Conservation (phyloP, 192 early-diverging fungal species). For the Diversispora eburnea region DNA sequence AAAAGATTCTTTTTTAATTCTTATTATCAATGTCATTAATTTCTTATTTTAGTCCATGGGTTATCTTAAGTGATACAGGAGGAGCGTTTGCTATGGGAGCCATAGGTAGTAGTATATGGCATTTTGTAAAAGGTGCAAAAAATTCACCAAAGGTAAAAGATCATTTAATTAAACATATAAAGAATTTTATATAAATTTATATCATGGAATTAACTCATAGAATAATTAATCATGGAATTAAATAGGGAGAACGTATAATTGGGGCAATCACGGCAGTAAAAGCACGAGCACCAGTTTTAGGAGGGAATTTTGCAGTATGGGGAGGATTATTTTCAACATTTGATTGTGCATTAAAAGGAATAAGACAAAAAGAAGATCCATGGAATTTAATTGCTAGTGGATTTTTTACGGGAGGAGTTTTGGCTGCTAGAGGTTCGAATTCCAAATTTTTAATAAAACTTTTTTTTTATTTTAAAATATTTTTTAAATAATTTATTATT, state of each 20-base stretch:
- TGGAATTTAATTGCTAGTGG: slow-evolving; percentile 97
- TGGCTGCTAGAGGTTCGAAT: slow-evolving; percentile 85
- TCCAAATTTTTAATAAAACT: slow-evolving; percentile 24
- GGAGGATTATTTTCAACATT: slow-evolving; percentile 96
- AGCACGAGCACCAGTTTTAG: slow-evolving; percentile 88
- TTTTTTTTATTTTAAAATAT: not conserved
- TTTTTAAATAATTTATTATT: not conserved
- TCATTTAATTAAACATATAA: too few relatives aligned
- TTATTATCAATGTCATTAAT: not conserved
- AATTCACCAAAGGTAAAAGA: slow-evolving; percentile 85
- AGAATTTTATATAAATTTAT: too few relatives aligned
- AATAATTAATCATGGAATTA: not conserved
- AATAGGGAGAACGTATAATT: slow-evolving; percentile 79
- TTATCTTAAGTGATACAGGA: slow-evolving; percentile 80
- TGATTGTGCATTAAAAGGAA: slow-evolving; percentile 89
- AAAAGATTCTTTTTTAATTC: not conserved
- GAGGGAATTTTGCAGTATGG: slow-evolving; percentile 99
- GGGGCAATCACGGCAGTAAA: slow-evolving; percentile 88
- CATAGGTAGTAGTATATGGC: slow-evolving; percentile 93
- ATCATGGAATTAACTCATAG: too few relatives aligned
- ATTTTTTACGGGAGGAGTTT: slow-evolving; percentile 89
- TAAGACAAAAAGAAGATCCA: slow-evolving; percentile 98
- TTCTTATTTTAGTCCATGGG: slow-evolving; percentile 62
- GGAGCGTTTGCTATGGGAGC: slow-evolving; percentile 95
- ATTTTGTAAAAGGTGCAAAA: slow-evolving; percentile 97